Evolutionary conservation across 2,329 filamentous ascomycete species (phyloP).

Genomic region (Diplodia mutila): DNA sequence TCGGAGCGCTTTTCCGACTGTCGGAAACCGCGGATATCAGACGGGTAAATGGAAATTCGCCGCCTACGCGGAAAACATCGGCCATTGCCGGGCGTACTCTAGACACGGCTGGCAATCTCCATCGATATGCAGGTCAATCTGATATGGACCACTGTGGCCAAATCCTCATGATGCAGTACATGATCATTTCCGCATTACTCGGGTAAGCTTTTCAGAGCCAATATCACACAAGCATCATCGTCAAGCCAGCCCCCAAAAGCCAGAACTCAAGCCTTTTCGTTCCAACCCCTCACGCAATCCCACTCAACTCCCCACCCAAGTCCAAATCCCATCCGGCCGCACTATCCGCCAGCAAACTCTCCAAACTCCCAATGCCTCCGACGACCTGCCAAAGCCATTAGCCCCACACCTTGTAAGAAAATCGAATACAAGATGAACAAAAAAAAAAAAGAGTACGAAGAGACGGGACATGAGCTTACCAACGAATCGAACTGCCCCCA

Average conservation of each 20-base stretch:
- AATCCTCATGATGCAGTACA: neutral
- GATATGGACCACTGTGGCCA: too few relatives aligned
- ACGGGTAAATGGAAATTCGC: neutral
- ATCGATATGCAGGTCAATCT: too few relatives aligned
- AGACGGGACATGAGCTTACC: constrained; percentile 32
- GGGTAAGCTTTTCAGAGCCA: too few relatives aligned
- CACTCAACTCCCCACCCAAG: neutral
- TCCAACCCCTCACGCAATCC: neutral
- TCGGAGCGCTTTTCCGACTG: constrained; percentile 11
- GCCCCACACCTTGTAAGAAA: neutral
- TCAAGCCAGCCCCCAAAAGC: too few relatives aligned
- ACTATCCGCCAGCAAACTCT: constrained; percentile 3
- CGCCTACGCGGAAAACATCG: neutral
- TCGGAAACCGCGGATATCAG: neutral
- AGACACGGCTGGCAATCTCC: too few relatives aligned
- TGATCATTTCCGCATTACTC: neutral
- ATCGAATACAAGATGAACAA: neutral
- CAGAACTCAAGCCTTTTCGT: too few relatives aligned
- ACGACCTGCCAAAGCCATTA: neutral
- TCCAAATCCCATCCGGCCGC: constrained; percentile 1
- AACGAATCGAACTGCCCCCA: constrained; percentile 46
- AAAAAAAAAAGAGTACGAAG: neutral
- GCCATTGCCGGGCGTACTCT: neutral
- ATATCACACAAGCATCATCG: too few relatives aligned
- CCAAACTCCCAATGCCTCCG: constrained; percentile 19